Evolutionary conservation across 768 basidiomycete species (phyloP), one percentile per base, ranked within the genome.

Genomic region (Suillus alpinus): DNA sequence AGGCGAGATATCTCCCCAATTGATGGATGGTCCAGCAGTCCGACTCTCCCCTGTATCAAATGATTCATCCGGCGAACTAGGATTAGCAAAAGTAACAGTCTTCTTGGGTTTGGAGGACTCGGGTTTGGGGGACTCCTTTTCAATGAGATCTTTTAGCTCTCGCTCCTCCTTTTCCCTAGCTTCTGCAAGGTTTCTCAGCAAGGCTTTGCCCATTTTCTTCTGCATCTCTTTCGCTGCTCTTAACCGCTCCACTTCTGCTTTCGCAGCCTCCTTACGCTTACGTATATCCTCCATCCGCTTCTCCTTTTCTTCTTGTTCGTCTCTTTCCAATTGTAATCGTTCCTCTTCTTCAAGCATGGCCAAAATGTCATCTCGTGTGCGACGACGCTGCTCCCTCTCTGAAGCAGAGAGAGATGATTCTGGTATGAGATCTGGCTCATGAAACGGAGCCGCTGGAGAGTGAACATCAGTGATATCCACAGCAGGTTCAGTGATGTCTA

Each of bases 281-380:
- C 77, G 81, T 20, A 83, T 67, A n/a, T 78, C 74, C 43, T 84
- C 82, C 65, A 77, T 76, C 50, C 74, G 74, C 49, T 71, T 72
- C 57, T 84, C 77, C 41, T 74, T 69, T 32, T 80, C 79, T 2
- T 71, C 71, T 14, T 69, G 75, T 55, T 77, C 73, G 36, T 81
- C 79, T 53, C 73, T 75, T 50, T 71, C 69, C 52, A 80, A 75
- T 57, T 83, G 79, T 12, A 72, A 59, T 3, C 71, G 75, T 68
- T 93, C 91, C 67, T 92, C 90, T 62, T 84, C 84, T 68, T 92
- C 91, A 6, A 92, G 78, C 6, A 81, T 60, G 67, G 91, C 86
- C 13, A 92, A 78, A 32, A 92, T 80, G 8, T 79, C 80, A 58
- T 88, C 81, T 20, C 84, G 85, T 69, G 88, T 82, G n/a, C 77